These are phyloP conservation scores for Haplosporangium gracile DNA, from an alignment of 192 early-diverging fungal species.

Conservation along the genomic window DNA sequence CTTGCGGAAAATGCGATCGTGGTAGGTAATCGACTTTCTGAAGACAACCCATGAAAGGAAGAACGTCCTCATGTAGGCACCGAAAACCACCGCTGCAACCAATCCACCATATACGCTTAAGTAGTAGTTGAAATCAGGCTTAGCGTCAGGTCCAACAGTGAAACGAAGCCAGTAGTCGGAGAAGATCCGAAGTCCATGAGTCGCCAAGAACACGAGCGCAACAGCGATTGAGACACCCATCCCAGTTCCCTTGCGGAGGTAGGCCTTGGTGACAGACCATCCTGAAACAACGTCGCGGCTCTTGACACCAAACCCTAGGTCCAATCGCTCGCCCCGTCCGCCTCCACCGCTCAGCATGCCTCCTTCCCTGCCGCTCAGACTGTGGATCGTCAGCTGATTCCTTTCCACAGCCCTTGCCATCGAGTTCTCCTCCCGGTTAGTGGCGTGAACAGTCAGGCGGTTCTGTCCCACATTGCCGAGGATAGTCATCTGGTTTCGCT, in stretches of 20 bases:
- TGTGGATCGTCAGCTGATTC: constrained; percentile 82
- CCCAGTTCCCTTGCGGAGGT: constrained; percentile 63
- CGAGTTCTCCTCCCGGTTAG: constrained; percentile 65
- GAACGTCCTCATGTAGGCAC: constrained; percentile 66
- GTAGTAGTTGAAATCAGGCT: constrained; percentile 57
- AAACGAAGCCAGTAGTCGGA: constrained; percentile 64
- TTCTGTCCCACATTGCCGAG: constrained; percentile 62
- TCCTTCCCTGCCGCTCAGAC: constrained; percentile 65
- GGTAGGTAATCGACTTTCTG: constrained; percentile 68
- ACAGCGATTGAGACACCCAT: constrained; percentile 60
- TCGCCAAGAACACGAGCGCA: constrained; percentile 66
- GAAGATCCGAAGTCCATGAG: constrained; percentile 73
- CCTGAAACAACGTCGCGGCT: constrained; percentile 42
- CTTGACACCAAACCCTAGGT: constrained; percentile 52
- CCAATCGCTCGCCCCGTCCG: constrained; percentile 56
- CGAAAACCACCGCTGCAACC: constrained; percentile 62
- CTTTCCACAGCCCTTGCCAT: constrained; percentile 75
- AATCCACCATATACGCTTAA: constrained; percentile 71
- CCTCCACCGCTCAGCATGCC: constrained; percentile 24
- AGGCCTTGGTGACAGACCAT: constrained; percentile 51
- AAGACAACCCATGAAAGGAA: constrained; percentile 64
- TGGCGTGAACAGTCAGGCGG: constrained; percentile 34
- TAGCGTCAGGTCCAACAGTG: constrained; percentile 31
- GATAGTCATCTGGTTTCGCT: constrained; percentile 72
- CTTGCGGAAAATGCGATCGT: constrained; percentile 68